phyloP scores from a whole-genome alignment of 1,284 basidiomycete genomes.

The Agaricales sp. region DNA sequence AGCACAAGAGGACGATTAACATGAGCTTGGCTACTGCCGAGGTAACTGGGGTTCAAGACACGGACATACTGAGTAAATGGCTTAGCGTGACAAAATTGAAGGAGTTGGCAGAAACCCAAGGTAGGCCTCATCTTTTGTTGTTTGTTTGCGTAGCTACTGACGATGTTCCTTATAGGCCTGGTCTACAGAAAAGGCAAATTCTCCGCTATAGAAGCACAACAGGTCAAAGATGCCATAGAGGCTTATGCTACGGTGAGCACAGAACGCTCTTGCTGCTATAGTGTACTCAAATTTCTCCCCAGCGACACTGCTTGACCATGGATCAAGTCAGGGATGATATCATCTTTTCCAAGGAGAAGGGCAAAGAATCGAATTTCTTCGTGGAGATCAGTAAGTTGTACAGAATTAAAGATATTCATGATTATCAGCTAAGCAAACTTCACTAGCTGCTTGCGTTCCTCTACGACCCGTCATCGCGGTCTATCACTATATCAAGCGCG shows the following conservation, averaged over 20 bases:
- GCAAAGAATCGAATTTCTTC: conserved; percentile 62
- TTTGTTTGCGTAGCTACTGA: neutral
- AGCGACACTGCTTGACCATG: conserved; percentile 38
- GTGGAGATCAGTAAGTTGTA: conserved; percentile 55
- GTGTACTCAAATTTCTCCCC: conserved; percentile 8
- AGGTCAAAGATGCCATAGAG: conserved; percentile 53
- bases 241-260: conserved; percentile 45
- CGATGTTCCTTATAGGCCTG: conserved; percentile 39
- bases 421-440: conserved; percentile 3
- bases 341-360: conserved; percentile 51
- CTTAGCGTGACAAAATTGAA: conserved; percentile 55
- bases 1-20: conserved; percentile 20
- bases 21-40: conserved; percentile 21
- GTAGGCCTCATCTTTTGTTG: conserved; percentile 22
- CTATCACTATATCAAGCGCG: conserved; percentile 68
- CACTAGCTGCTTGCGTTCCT: conserved; percentile 53
- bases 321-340: conserved; percentile 53
- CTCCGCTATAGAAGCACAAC: conserved; percentile 61
- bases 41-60: too few relatives aligned
- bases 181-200: conserved; percentile 81
- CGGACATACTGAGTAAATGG: conserved; percentile 71
- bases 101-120: conserved; percentile 56
- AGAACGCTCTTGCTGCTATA: conserved; percentile 3
- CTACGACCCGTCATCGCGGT: conserved; percentile 71
- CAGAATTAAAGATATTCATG: neutral